Conservation (phyloP, 1,139 yeast genomes). For the Meyerozyma smithsonii region DNA sequence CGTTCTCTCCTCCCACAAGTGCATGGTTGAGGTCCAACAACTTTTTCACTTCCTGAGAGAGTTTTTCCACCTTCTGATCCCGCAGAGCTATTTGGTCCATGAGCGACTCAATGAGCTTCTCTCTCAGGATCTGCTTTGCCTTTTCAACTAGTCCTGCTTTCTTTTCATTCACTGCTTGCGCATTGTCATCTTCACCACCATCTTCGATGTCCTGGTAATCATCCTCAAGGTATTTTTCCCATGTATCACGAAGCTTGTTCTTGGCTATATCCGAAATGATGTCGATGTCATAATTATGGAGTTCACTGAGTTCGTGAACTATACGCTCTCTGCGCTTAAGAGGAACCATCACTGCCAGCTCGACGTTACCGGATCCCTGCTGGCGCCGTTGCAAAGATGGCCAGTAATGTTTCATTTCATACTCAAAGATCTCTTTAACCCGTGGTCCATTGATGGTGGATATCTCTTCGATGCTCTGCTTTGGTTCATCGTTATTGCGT, state of each 20-base stretch:
- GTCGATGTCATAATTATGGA: not conserved
- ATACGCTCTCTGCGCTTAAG: not conserved
- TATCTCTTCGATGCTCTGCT: constrained; percentile 15
- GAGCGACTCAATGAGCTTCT: constrained; percentile 16
- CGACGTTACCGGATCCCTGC: too few relatives aligned
- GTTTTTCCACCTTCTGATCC: constrained; percentile 20
- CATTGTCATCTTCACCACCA: not conserved
- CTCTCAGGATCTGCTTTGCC: constrained; percentile 13
- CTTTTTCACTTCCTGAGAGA: constrained; percentile 26
- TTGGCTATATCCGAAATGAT: not conserved
- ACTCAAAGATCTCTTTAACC: constrained; percentile 22
- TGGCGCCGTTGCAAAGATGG: not conserved
- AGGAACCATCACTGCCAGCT: not conserved
- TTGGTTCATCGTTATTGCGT: constrained; percentile 17
- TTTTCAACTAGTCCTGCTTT: constrained; percentile 7
- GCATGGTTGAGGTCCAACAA: constrained; percentile 32
- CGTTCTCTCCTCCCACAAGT: constrained; percentile 15
- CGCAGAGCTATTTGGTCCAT: constrained; percentile 23
- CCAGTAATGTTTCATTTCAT: constrained; percentile 14
- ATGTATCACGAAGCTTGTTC: not conserved
- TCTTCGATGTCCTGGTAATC: not conserved
- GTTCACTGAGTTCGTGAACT: not conserved
- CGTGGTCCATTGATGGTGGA: constrained; percentile 29
- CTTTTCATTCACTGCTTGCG: not conserved
- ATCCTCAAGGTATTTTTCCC: not conserved